Evolutionary conservation across 371 early-diverging fungal species (phyloP), one percentile per base, ranked within the genome.

Genomic region (Mycotypha africana): DNA sequence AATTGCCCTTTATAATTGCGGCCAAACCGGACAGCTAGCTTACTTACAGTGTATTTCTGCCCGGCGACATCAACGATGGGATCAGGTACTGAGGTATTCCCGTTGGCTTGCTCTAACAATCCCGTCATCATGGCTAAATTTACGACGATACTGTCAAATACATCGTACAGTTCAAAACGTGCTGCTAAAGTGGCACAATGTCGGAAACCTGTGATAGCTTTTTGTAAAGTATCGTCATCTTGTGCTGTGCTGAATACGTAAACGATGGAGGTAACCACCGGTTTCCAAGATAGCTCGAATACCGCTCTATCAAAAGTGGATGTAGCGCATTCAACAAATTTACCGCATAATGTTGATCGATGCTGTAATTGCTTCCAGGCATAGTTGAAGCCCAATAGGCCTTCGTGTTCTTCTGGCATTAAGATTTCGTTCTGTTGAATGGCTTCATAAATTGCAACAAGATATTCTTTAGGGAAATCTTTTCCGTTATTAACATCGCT

Each of bases 341-440:
- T 58, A 5, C 81, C 82, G 11, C 76, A 51, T 0, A 52, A 43
- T 1, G 74, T 65, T 0, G 86, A 65, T 34, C 79, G 69, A 2
- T 62, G 72, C 43, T 89, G 62, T n/a, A 92, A 60, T 45, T 92
- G 92, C 53, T 85, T 91, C 97, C 97, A 97, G 0, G 88, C 86
- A 58, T 92, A 93, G 43, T 89, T 89, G 62, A 96, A 95, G 14
- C 95, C 93, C n/a, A 92, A 76, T 10, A 85, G 87, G 1, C 96
- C 96, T 47, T 92, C 91, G 47, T 92, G 92, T 50, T 93, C 94
- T 59, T 86, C 90, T 2, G 92, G 91, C 75, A 92, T 82, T 3
- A 93, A 76, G 49, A 92, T 90, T 62, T 93, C 93, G 24, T 78
- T 72, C 41, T 81, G 75, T 17, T 78, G 74, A 47, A 93, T 92